Evolutionary conservation across 805 yeast species (phyloP).

Genomic region (Candida chauliodis): DNA sequence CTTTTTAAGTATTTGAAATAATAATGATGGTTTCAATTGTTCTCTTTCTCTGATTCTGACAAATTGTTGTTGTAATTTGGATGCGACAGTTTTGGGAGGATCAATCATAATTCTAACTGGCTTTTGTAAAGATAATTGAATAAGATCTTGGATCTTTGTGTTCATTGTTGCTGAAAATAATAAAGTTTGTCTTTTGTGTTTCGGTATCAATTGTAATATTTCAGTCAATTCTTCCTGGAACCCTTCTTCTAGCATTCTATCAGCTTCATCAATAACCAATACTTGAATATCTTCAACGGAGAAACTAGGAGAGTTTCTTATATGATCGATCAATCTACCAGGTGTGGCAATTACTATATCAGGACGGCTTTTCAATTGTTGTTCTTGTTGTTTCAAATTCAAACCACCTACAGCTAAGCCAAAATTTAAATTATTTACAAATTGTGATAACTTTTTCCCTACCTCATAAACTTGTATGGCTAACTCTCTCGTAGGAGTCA

Average conservation of each 20-base stretch:
- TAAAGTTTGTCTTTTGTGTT: conserved; percentile 84
- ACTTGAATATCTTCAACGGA: conserved; percentile 89
- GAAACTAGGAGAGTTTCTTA: conserved; percentile 91
- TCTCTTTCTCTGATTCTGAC: conserved; percentile 93
- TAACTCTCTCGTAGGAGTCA: conserved; percentile 96
- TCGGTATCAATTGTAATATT: conserved; percentile 80
- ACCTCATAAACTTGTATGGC: conserved; percentile 96
- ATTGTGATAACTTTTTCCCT: conserved; percentile 78
- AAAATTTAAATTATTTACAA: conserved; percentile 70
- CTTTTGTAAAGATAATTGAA: conserved; percentile 79
- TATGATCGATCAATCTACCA: conserved; percentile 96
- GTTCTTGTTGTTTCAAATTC: conserved; percentile 93
- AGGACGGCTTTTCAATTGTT: conserved; percentile 85
- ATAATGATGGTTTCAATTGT: conserved; percentile 73
- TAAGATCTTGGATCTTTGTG: conserved; percentile 81
- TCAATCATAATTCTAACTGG: conserved; percentile 96
- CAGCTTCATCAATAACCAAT: conserved; percentile 94
- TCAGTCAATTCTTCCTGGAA: conserved; percentile 93
- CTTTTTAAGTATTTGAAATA: conserved; percentile 66
- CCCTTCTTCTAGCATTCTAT: conserved; percentile 98
- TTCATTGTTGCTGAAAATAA: conserved; percentile 98
- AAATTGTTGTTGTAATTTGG: conserved; percentile 89
- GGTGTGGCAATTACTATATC: conserved; percentile 98
- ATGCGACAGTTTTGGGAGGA: conserved; percentile 92
- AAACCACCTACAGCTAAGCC: conserved; percentile 98